Base-by-base conservation (phyloP, 2,329 filamentous ascomycete genomes). In the Calcarisporium arbuscula region DNA sequence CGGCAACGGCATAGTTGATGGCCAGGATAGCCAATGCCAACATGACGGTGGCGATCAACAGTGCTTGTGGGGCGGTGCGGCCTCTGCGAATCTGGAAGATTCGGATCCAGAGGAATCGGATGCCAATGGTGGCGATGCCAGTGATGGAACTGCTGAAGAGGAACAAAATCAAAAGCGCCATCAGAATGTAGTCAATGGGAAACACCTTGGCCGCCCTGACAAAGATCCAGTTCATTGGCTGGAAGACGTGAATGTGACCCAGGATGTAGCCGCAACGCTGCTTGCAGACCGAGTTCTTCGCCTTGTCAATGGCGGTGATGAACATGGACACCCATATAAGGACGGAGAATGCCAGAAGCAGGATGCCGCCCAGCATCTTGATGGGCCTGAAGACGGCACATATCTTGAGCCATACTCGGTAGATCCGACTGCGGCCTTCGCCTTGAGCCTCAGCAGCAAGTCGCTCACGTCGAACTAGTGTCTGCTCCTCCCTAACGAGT, bases 231-330 rank as follows among this genome's bases (percentile, higher is more conserved):
- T 98, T 96, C 53, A 95, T 69, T 2, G 92, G 92, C 57, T 98
- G 92, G 68, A 95, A 94, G 48, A 96, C 80, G 57, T 94, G 87
- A 57, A 94, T 84, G 53, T 70, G 73, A 28, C 81, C 87, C 5
- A 98, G 72, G 32, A 96, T 85, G 61, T 95, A 98, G 42, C 92
- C 92, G 56, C 92, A 98, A 49, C 78, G 80, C 39, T 80, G 69
- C 58, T 92, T 90, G 74, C 92, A 98, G 43, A 94, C 67, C 4
- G 89, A 95, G 65, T 96, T 95, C 59, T 84, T 89, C 22, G 88
- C 86, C 66, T 96, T 96, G 73, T 98, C 92, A 52, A 96, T 88
- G 46, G 80, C 84, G 0, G 90, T 96, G 54, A 96, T 84, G 47
- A 96, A 74, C 87, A 98, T 96, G 10, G 86, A 94, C 8, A 82